Base-by-base conservation (phyloP, 2,329 filamentous ascomycete genomes). In the Aspergillus felis region DNA sequence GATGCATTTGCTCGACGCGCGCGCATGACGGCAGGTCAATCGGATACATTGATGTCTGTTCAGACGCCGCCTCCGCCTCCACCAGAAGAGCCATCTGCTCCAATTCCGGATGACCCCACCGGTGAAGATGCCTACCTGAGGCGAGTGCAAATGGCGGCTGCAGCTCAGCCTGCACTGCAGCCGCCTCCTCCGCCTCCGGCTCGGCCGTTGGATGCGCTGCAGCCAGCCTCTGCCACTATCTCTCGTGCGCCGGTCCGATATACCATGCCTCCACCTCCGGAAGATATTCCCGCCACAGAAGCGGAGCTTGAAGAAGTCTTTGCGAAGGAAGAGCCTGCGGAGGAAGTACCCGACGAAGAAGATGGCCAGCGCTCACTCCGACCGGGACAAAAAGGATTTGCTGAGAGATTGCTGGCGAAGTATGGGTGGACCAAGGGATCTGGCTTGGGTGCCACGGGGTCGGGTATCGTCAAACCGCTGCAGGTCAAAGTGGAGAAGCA, bases 381-480 rank as follows among this genome's bases (percentile, higher is more conserved):
- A 2, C 91, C 92, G 0, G 91, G 91, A 17, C 90, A 96, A 73
- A 84, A 87, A 62, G 90, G 88, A 53, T 96, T 96, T 73, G 94
- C 91, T 0, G 85, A 92, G 64, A 88, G 92, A 35, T 84, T 97
- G 56, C 91, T 99, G 86, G 84, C 86, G 60, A 97, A 97, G 72
- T 94, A 96, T 76, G 94, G 94, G 55, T 97, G 92, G 90, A 88
- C 87, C 38, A 88, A 92, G 68, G 94, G 94, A 25, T 84, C 88
- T 61, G 94, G 94, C 22, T 84, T 99, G 3, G 94, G 94, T 64
- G 92, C 91, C 17, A 84, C 87, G 61, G 86, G 86, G 32, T 86
- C 87, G 25, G 94, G 94, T 59, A 97, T 99, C 66, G 82, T 91
- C 54, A 90, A 92, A 24, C 90, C 92, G 4, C 79, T 99, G 3